A percentile compares a stretch with the other conserved stretches of the same genome.
Evolutionary conservation across 495 filamentous ascomycete genomes (phyloP).

Genomic region (Recurvomyces mirabilis): DNA sequence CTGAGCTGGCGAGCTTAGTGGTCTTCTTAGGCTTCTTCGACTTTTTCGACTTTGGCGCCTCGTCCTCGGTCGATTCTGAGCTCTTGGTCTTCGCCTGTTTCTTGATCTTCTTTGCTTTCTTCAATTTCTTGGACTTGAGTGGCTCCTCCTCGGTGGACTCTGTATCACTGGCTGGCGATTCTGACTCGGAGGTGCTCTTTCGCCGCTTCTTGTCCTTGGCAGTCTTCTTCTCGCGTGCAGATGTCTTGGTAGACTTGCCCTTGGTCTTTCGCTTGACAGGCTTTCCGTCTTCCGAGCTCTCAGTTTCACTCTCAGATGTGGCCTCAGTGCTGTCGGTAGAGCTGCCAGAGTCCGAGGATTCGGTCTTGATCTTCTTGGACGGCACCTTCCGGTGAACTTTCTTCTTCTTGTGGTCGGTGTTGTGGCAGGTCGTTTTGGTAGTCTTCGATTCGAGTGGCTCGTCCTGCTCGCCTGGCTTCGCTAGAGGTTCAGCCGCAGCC

Average conservation of each 20-base stretch:
- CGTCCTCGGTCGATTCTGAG: slow-evolving; percentile 3
- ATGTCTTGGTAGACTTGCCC: not conserved
- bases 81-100: slow-evolving; percentile 2
- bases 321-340: not conserved
- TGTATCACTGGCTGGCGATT: too few relatives aligned
- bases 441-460: not conserved
- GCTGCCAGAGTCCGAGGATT: not conserved
- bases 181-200: slow-evolving; percentile 7
- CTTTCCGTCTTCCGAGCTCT: slow-evolving; percentile 2
- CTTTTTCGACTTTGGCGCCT: slow-evolving; percentile 4
- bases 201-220: slow-evolving; percentile 10
- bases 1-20: not conserved
- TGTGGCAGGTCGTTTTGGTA: not conserved
- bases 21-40: slow-evolving; percentile 5
- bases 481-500: too few relatives aligned
- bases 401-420: not conserved
- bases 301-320: slow-evolving; percentile 1
- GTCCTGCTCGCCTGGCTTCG: not conserved
- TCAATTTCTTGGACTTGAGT: slow-evolving; percentile 3
- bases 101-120: slow-evolving; percentile 8
- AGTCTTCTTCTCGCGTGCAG: not conserved
- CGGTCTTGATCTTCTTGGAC: not conserved
- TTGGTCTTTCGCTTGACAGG: not conserved
- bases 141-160: slow-evolving; percentile 1
- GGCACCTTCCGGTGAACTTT: not conserved